A percentile compares a stretch with the other conserved stretches of the same genome.
These are phyloP conservation scores for Eustoma russellianum DNA, from an alignment of 257 asterid species.

Conservation along the genomic window DNA sequence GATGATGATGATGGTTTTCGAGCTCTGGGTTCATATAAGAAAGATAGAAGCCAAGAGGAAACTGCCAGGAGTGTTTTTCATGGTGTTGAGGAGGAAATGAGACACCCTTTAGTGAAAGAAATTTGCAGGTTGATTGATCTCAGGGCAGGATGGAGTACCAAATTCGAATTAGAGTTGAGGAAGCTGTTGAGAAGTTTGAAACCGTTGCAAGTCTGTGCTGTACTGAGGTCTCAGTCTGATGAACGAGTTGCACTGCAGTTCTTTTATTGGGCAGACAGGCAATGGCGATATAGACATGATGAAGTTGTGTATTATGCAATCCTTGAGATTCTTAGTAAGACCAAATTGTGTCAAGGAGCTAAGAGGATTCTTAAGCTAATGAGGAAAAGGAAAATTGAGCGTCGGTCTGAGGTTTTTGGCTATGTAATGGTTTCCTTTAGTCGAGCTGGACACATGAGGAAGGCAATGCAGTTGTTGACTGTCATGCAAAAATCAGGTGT, in stretches of 20 bases:
- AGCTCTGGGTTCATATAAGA: conserved; percentile 41
- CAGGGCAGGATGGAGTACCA: conserved; percentile 58
- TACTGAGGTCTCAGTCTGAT: conserved; percentile 58
- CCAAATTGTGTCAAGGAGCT: conserved; percentile 91
- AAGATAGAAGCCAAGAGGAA: conserved; percentile 17
- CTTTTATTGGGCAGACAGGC: conserved; percentile 88
- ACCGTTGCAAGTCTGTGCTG: conserved; percentile 77
- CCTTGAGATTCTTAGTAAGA: conserved; percentile 71
- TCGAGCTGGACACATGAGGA: conserved; percentile 79
- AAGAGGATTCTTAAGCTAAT: conserved; percentile 72
- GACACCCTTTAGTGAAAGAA: conserved; percentile 84
- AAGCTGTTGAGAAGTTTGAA: conserved; percentile 53
- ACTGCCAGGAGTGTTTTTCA: conserved; percentile 25
- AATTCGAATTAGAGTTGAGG: conserved; percentile 62
- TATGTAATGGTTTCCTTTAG: conserved; percentile 90
- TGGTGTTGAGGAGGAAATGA: conserved; percentile 47
- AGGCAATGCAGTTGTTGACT: conserved; percentile 70
- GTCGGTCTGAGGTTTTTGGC: conserved; percentile 65
- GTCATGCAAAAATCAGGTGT: conserved; percentile 76
- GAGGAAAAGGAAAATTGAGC: conserved; percentile 47
- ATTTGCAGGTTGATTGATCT: conserved; percentile 51
- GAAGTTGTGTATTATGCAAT: conserved; percentile 58
- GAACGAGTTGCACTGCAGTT: conserved; percentile 74
- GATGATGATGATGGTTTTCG: conserved; percentile 38
- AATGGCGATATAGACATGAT: conserved; percentile 81